These are phyloP conservation scores for Syncephalastrum racemosum DNA, from an alignment of 371 early-diverging fungal genomes.

Conservation along the genomic window DNA sequence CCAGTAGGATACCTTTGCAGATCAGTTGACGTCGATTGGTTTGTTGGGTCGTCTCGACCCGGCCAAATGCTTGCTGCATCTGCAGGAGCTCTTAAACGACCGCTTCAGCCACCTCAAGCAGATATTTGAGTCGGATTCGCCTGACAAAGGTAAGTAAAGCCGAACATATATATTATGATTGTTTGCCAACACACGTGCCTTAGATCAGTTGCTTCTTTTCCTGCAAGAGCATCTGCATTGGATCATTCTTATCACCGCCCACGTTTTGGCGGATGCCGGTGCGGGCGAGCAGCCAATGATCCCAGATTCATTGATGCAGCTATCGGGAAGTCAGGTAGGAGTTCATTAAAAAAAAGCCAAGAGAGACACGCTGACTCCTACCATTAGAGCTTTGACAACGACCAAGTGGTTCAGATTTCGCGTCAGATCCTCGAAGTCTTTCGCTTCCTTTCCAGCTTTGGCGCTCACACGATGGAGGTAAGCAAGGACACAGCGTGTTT, in stretches of 20 bases:
- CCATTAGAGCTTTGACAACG: slow-evolving; percentile 33
- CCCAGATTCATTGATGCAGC: slow-evolving; percentile 60
- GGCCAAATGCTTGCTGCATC: slow-evolving; percentile 42
- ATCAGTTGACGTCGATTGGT: slow-evolving; percentile 72
- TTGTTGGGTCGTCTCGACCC: slow-evolving; percentile 65
- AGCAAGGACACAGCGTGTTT: not conserved
- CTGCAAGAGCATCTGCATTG: slow-evolving; percentile 76
- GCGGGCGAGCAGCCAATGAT: slow-evolving; percentile 75
- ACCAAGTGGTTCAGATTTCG: slow-evolving; percentile 58
- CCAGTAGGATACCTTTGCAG: slow-evolving; percentile 63
- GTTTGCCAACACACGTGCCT: not conserved
- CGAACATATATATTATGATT: not conserved
- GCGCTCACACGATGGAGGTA: slow-evolving; percentile 47
- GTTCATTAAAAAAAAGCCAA: not conserved
- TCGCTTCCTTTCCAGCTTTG: slow-evolving; percentile 39
- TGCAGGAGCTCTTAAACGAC: slow-evolving; percentile 53
- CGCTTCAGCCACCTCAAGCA: slow-evolving; percentile 48
- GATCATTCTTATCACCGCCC: slow-evolving; percentile 68
- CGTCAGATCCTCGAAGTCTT: slow-evolving; percentile 51
- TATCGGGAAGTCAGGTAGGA: slow-evolving; percentile 54
- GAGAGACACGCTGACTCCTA: not conserved
- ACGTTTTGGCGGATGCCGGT: slow-evolving; percentile 67
- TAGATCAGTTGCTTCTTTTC: slow-evolving; percentile 32
- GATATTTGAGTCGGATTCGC: slow-evolving; percentile 21
- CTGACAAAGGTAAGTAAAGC: slow-evolving; percentile 11